A percentile compares a stretch with the other conserved stretches of the same genome.
Evolutionary conservation across 2,329 filamentous ascomycete genomes (phyloP).

Genomic region (Aulographum hederae): DNA sequence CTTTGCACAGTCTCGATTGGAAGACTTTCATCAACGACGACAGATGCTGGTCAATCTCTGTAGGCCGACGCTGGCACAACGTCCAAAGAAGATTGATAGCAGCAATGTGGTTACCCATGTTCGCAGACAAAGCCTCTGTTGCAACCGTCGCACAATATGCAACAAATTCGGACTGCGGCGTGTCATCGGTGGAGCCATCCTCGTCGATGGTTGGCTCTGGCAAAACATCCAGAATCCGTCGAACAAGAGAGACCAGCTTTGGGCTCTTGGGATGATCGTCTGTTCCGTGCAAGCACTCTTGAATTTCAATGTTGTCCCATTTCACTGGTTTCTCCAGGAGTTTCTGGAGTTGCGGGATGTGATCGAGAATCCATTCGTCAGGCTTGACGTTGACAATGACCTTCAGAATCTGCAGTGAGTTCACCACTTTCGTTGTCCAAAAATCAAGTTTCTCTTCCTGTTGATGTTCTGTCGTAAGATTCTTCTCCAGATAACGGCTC

Average conservation of each 20-base stretch:
- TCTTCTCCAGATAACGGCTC: constrained; percentile 71
- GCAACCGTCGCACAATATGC: constrained; percentile 70
- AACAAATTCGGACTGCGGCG: constrained; percentile 71
- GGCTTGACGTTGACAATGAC: constrained; percentile 76
- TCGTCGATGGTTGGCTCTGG: constrained; percentile 71
- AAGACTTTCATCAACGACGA: constrained; percentile 79
- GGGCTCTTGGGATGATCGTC: constrained; percentile 49
- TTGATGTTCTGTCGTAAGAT: constrained; percentile 54
- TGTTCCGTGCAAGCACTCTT: constrained; percentile 70
- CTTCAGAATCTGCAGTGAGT: constrained; percentile 80
- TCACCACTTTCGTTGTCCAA: constrained; percentile 74
- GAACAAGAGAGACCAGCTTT: constrained; percentile 40
- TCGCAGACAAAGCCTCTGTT: constrained; percentile 67
- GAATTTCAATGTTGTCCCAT: constrained; percentile 78
- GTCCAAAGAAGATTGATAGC: constrained; percentile 92
- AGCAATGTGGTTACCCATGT: constrained; percentile 52
- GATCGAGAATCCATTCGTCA: constrained; percentile 76
- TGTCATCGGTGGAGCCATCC: constrained; percentile 56
- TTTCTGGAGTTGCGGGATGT: constrained; percentile 63
- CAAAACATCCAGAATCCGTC: constrained; percentile 72
- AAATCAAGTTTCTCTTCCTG: constrained; percentile 40
- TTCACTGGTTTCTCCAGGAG: constrained; percentile 78
- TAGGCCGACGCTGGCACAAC: constrained; percentile 65
- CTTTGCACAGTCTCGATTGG: constrained; percentile 74
- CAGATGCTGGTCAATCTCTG: constrained; percentile 81